Percentiles rank a stretch among this genome's conserved stretches.
These are phyloP conservation scores for Panaeolus cyanescens DNA, from an alignment of 768 basidiomycete genomes.

Conservation along the genomic window DNA sequence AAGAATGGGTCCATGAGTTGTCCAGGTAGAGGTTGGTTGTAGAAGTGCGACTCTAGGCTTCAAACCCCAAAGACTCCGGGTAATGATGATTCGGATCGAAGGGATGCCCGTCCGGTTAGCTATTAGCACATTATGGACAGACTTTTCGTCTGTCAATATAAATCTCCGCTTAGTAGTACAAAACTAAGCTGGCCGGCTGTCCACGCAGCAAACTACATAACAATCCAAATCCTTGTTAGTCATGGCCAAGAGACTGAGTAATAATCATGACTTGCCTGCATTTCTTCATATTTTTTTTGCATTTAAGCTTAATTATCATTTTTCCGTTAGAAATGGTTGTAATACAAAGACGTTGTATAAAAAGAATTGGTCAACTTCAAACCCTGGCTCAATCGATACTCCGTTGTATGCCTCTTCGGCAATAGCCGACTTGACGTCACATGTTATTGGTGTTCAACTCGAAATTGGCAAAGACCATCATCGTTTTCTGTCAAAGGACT, in stretches of 20 bases:
- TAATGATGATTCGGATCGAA: neutral
- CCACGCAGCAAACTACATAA: neutral
- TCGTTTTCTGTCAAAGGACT: no score
- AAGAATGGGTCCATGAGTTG: slow-evolving; percentile 1
- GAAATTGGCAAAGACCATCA: no score
- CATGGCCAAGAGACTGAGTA: neutral
- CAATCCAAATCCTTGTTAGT: neutral
- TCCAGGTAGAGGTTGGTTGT: neutral
- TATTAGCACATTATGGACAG: neutral
- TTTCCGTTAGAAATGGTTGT: no score
- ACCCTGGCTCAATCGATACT: no score
- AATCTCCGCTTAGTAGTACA: neutral
- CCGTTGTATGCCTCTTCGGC: no score
- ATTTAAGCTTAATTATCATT: no score
- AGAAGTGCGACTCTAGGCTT: neutral
- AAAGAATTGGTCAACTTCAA: no score
- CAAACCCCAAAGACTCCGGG: slow-evolving; percentile 3
- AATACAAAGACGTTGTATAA: no score
- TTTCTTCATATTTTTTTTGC: no score
- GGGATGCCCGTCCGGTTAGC: slow-evolving; percentile 1
- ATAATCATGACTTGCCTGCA: neutral
- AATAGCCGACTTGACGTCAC: no score
- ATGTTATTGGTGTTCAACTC: no score
- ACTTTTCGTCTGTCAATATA: neutral
- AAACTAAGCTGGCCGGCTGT: neutral